A percentile compares a stretch with the other conserved stretches of the same genome.
phyloP scores from a whole-genome alignment of 1,284 basidiomycete genomes.

The Pseudozyma thailandica region DNA sequence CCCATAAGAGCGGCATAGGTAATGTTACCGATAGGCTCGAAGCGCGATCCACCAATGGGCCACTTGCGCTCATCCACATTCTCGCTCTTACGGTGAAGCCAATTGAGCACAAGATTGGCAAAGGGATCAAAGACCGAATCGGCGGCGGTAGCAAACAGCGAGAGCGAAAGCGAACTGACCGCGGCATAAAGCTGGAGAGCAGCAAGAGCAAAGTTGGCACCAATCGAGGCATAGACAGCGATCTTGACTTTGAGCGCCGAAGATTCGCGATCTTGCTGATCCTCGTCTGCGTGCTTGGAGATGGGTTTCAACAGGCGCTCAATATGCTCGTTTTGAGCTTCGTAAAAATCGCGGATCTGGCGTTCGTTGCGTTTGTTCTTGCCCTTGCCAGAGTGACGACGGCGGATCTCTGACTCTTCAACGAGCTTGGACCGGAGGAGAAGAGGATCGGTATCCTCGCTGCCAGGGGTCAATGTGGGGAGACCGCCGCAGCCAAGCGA shows the following conservation, averaged over 20 bases:
- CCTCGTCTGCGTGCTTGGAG: slow-evolving; percentile 82
- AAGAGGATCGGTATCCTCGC: slow-evolving; percentile 69
- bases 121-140: slow-evolving; percentile 90
- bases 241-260: slow-evolving; percentile 75
- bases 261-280: slow-evolving; percentile 75
- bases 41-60: slow-evolving; percentile 88
- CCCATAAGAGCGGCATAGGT: slow-evolving; percentile 76
- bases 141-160: slow-evolving; percentile 87
- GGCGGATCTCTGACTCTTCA: slow-evolving; percentile 67
- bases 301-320: slow-evolving; percentile 84
- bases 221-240: slow-evolving; percentile 83
- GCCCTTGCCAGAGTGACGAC: slow-evolving; percentile 66
- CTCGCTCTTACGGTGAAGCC: slow-evolving; percentile 80
- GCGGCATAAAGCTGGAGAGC: slow-evolving; percentile 77
- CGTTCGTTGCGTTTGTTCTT: slow-evolving; percentile 67
- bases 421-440: slow-evolving; percentile 69
- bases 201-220: slow-evolving; percentile 75
- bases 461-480: slow-evolving; percentile 17
- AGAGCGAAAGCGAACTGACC: slow-evolving; percentile 83
- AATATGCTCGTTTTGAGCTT: slow-evolving; percentile 88
- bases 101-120: slow-evolving; percentile 86
- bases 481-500: slow-evolving; percentile 33
- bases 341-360: slow-evolving; percentile 77
- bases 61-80: slow-evolving; percentile 83
- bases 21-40: slow-evolving; percentile 82